These are phyloP conservation scores for Athelia sp. DNA, from an alignment of 1,284 basidiomycete genomes.

Conservation along the genomic window DNA sequence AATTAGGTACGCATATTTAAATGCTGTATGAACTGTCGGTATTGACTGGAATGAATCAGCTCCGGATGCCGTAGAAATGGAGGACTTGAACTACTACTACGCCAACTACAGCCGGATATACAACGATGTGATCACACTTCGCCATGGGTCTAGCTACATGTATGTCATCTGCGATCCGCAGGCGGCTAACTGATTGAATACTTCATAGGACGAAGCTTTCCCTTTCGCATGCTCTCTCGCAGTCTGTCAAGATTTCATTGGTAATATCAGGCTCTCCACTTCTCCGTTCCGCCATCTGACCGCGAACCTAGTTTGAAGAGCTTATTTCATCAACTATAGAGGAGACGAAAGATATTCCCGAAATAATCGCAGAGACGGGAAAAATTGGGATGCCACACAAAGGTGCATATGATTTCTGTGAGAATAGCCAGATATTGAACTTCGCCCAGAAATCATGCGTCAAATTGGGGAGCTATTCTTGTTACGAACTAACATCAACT, in stretches of 20 bases:
- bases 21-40: not conserved
- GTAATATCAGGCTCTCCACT: slow-evolving; percentile 32
- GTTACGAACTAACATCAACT: slow-evolving; percentile 90
- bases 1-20: slow-evolving; percentile 50
- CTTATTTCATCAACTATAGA: slow-evolving; percentile 93
- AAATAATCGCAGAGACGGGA: slow-evolving; percentile 89
- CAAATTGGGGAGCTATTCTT: slow-evolving; percentile 96
- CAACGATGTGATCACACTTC: slow-evolving; percentile 96
- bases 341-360: slow-evolving; percentile 95
- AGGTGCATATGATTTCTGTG: slow-evolving; percentile 41
- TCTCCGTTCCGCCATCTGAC: slow-evolving; percentile 1
- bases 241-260: slow-evolving; percentile 95
- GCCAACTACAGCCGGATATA: slow-evolving; percentile 95
- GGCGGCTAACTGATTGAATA: slow-evolving; percentile 12
- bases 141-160: slow-evolving; percentile 95
- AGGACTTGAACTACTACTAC: slow-evolving; percentile 96
- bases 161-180: slow-evolving; percentile 24
- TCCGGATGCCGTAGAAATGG: slow-evolving; percentile 85
- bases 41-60: slow-evolving; percentile 32
- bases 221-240: slow-evolving; percentile 89
- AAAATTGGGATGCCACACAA: slow-evolving; percentile 88
- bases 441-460: slow-evolving; percentile 84
- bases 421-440: slow-evolving; percentile 2
- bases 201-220: slow-evolving; percentile 86
- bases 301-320: slow-evolving; percentile 74